A percentile compares a stretch with the other conserved stretches of the same genome.
These are phyloP conservation scores for Seiridium unicorne DNA, from an alignment of 2,329 filamentous ascomycete species.

Conservation along the genomic window DNA sequence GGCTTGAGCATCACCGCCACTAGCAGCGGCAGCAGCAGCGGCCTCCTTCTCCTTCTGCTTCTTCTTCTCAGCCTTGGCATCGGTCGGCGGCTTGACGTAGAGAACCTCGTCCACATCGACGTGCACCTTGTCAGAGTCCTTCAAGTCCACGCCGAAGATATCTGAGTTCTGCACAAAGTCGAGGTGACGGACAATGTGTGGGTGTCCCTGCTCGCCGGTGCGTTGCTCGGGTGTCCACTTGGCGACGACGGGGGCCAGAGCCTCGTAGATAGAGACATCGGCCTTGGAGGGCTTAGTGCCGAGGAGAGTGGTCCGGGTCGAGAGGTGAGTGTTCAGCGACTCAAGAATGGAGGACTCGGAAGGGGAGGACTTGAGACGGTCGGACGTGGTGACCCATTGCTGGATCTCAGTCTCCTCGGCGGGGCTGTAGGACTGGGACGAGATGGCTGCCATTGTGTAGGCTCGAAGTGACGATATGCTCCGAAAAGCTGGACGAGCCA, in stretches of 20 bases:
- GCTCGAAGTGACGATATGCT: constrained; percentile 34
- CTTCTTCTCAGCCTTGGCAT: constrained; percentile 95
- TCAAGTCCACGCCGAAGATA: constrained; percentile 68
- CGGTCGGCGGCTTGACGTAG: constrained; percentile 84
- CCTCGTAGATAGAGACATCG: constrained; percentile 79
- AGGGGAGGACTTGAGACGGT: constrained; percentile 62
- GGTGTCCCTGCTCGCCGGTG: constrained; percentile 84
- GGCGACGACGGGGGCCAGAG: constrained; percentile 73
- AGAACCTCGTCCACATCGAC: constrained; percentile 79
- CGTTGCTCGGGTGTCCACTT: constrained; percentile 82
- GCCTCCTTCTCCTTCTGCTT: constrained; percentile 95
- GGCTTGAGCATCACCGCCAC: constrained; percentile 40
- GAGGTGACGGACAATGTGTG: constrained; percentile 86
- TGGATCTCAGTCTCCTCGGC: constrained; percentile 84
- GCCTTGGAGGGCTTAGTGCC: constrained; percentile 87
- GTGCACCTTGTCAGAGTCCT: constrained; percentile 70
- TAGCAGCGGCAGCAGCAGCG: constrained; percentile 55
- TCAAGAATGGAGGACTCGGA: constrained; percentile 69
- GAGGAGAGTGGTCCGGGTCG: constrained; percentile 83
- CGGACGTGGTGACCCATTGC: constrained; percentile 81
- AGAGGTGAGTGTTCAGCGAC: constrained; percentile 82
- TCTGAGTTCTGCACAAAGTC: constrained; percentile 94
- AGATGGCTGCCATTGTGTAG: constrained; percentile 65
- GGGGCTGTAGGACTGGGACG: constrained; percentile 67
- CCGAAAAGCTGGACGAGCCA: constrained; percentile 33